Percentiles rank a stretch among this genome's conserved stretches.
phyloP scores from a whole-genome alignment of 2,329 filamentous ascomycete genomes.

The Exophiala sp. region DNA sequence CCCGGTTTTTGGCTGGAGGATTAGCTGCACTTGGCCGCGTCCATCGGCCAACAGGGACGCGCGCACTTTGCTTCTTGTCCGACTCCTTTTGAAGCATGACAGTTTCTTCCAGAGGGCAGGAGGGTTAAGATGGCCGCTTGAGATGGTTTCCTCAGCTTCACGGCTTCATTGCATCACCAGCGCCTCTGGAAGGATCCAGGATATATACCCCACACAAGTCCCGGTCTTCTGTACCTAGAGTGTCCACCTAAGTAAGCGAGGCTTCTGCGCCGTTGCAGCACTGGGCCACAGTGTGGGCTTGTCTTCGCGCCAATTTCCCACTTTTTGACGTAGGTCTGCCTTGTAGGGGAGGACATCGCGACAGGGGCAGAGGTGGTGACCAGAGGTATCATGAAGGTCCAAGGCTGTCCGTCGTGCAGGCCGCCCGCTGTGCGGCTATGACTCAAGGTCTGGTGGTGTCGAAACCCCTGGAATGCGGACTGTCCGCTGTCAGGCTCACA shows the following conservation, averaged over 20 bases:
- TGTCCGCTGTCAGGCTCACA: conserved; percentile 1
- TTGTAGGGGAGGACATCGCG: neutral
- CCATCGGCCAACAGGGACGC: neutral
- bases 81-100: neutral
- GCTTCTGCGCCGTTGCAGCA: neutral
- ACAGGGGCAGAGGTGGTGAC: neutral
- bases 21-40: neutral
- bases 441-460: neutral
- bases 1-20: conserved; percentile 1
- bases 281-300: neutral
- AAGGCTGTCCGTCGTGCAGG: neutral
- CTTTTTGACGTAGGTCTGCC: neutral
- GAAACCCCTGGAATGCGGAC: neutral
- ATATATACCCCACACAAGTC: neutral
- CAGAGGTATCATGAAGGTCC: neutral
- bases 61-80: neutral
- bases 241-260: neutral
- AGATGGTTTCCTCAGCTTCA: no score
- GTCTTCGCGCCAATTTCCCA: neutral
- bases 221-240: neutral
- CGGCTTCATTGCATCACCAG: neutral
- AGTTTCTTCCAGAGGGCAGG: neutral
- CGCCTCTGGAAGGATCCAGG: neutral
- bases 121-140: no score
- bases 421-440: no score